Conservation (phyloP, 2,329 filamentous ascomycete species). For the Penicillium sp. region DNA sequence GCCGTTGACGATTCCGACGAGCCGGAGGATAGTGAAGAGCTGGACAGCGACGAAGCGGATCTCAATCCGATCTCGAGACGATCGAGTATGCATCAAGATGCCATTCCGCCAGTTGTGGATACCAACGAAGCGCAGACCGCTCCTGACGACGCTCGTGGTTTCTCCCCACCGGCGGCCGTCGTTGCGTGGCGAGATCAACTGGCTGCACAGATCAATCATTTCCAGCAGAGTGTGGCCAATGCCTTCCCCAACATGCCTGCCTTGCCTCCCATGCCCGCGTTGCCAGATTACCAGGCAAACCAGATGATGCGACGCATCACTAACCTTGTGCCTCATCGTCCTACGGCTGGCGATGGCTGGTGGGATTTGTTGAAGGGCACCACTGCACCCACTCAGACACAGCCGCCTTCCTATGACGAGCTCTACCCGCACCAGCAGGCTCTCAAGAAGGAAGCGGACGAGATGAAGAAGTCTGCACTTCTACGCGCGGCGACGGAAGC, state of each 20-base stretch:
- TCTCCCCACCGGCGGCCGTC: conserved; percentile 57
- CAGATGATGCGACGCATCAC: conserved; percentile 67
- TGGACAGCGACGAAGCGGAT: conserved; percentile 22
- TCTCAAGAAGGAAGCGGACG: conserved; percentile 33
- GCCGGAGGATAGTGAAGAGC: conserved; percentile 23
- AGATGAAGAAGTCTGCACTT: conserved; percentile 41
- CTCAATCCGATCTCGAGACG: conserved; percentile 29
- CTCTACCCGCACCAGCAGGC: conserved; percentile 55
- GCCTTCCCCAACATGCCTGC: conserved; percentile 58
- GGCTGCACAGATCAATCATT: conserved; percentile 65
- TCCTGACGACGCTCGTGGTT: conserved; percentile 27
- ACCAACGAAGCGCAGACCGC: conserved; percentile 24
- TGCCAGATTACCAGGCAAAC: conserved; percentile 68
- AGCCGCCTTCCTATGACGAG: conserved; percentile 72
- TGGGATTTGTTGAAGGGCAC: conserved; percentile 59
- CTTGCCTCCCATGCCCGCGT: conserved; percentile 56
- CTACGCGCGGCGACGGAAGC: conserved; percentile 42
- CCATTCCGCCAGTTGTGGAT: conserved; percentile 20
- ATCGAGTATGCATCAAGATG: conserved; percentile 35
- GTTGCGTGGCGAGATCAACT: conserved; percentile 68
- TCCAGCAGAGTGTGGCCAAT: conserved; percentile 65
- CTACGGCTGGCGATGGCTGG: conserved; percentile 52
- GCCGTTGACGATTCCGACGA: conserved; percentile 39
- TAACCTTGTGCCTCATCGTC: conserved; percentile 64
- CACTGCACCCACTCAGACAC: conserved; percentile 43